These are phyloP conservation scores for Malassezia nana DNA, from an alignment of 1,284 basidiomycete genomes.

Conservation along the genomic window DNA sequence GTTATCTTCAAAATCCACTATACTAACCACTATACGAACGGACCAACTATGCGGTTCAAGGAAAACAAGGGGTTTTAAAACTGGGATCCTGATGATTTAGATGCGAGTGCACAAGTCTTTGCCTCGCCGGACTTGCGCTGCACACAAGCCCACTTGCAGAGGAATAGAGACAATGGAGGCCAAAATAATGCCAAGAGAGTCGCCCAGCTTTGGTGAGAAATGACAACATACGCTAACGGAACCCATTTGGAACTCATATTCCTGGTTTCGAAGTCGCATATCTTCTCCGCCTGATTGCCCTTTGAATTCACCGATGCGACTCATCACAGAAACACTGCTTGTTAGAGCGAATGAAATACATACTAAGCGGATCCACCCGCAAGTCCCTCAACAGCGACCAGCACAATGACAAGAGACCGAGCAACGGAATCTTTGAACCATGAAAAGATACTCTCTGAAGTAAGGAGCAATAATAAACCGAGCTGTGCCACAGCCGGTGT, in stretches of 20 bases:
- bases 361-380: conserved; percentile 34
- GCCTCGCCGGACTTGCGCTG: conserved; percentile 27
- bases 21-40: conserved; percentile 24
- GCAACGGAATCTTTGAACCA: conserved; percentile 42
- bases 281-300: conserved; percentile 5
- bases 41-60: background rate
- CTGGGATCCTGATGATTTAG: conserved; percentile 9
- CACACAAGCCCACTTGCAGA: conserved; percentile 33
- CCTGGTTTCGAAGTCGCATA: conserved; percentile 23
- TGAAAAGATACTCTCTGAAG: conserved; percentile 54
- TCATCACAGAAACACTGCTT: conserved; percentile 29
- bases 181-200: conserved; percentile 39
- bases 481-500: conserved; percentile 65
- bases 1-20: conserved; percentile 20
- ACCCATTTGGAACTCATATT: conserved; percentile 45
- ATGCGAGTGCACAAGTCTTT: conserved; percentile 34
- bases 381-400: conserved; percentile 40
- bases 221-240: conserved; percentile 34
- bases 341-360: background rate
- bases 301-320: conserved; percentile 30
- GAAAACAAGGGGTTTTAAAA: background rate
- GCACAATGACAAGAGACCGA: conserved; percentile 37
- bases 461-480: conserved; percentile 57
- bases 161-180: conserved; percentile 44
- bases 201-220: conserved; percentile 24